Percentiles rank a stretch among this genome's conserved stretches.
These are phyloP conservation scores for Dioscorea zingiberensis DNA, from an alignment of 106 monocot species.

Conservation along the genomic window DNA sequence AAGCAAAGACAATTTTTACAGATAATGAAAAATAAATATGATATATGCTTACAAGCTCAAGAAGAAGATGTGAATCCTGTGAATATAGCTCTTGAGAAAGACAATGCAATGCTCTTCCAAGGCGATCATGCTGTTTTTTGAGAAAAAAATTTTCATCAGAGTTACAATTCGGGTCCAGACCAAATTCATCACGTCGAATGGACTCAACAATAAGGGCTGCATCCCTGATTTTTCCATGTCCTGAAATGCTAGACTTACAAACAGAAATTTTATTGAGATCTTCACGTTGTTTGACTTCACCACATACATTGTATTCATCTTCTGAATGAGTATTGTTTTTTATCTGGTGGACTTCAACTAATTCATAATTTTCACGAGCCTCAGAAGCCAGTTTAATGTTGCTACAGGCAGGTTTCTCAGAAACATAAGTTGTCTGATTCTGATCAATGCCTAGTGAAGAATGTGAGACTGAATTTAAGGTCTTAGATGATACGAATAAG, in stretches of 20 bases:
- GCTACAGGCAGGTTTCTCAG: neutral
- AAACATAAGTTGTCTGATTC: conserved; percentile 9
- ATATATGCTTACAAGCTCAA: conserved; percentile 72
- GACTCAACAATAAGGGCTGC: conserved; percentile 59
- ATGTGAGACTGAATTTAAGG: neutral
- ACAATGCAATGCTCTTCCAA: conserved; percentile 92
- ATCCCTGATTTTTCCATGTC: conserved; percentile 28
- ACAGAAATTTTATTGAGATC: conserved; percentile 6
- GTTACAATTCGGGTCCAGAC: conserved; percentile 52
- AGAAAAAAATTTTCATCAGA: conserved; percentile 47
- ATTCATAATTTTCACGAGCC: neutral
- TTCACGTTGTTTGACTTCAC: conserved; percentile 7
- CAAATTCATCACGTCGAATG: conserved; percentile 93
- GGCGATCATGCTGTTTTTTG: conserved; percentile 95
- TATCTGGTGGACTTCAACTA: conserved; percentile 3
- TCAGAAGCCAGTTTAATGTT: conserved; percentile 6
- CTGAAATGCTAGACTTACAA: conserved; percentile 3
- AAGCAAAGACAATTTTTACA: too few species aligned
- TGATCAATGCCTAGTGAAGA: conserved; percentile 1
- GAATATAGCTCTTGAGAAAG: conserved; percentile 97
- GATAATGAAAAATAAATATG: neutral
- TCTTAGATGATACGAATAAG: neutral
- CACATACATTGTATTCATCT: conserved; percentile 2
- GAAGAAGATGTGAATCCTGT: conserved; percentile 97
- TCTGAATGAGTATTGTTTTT: neutral